Conservation (phyloP, 768 basidiomycete species). For the Mycena kentingensis region DNA sequence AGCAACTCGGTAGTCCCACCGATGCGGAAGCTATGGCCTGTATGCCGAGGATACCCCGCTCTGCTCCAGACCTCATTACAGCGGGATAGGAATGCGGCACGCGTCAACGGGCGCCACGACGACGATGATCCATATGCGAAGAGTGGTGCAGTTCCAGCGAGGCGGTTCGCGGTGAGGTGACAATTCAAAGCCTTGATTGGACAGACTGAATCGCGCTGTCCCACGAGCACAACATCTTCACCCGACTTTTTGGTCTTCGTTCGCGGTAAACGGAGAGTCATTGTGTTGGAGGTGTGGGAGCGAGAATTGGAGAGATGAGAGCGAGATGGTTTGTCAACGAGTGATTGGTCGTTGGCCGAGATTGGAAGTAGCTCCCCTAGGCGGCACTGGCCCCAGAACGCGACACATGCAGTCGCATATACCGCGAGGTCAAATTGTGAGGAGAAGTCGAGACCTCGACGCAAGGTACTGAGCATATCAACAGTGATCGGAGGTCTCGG, state of each 20-base stretch:
- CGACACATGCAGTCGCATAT: constrained; percentile 24
- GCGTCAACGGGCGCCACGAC: constrained; percentile 6
- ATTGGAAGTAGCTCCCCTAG: constrained; percentile 33
- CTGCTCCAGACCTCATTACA: constrained; percentile 23
- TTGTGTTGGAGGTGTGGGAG: constrained; percentile 16
- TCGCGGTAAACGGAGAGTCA: constrained; percentile 20
- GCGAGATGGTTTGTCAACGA: constrained; percentile 6
- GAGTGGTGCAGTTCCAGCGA: background rate
- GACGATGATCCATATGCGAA: too few relatives aligned
- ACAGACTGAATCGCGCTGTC: background rate
- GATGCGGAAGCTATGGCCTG: constrained; percentile 13
- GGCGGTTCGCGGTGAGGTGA: background rate
- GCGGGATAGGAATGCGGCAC: constrained; percentile 4
- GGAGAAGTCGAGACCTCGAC: constrained; percentile 15
- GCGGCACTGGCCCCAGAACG: constrained; percentile 36
- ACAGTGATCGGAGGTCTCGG: constrained; percentile 24
- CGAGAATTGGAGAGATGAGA: background rate
- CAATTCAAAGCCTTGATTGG: background rate
- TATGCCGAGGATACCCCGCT: constrained; percentile 5
- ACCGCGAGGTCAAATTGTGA: too few relatives aligned
- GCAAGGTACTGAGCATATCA: constrained; percentile 23
- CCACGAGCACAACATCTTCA: background rate
- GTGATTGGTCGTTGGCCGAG: constrained; percentile 2
- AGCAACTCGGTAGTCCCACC: constrained; percentile 27
- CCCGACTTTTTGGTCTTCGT: background rate